Conservation (phyloP, 345 rosid genomes). For the Populus alba region DNA sequence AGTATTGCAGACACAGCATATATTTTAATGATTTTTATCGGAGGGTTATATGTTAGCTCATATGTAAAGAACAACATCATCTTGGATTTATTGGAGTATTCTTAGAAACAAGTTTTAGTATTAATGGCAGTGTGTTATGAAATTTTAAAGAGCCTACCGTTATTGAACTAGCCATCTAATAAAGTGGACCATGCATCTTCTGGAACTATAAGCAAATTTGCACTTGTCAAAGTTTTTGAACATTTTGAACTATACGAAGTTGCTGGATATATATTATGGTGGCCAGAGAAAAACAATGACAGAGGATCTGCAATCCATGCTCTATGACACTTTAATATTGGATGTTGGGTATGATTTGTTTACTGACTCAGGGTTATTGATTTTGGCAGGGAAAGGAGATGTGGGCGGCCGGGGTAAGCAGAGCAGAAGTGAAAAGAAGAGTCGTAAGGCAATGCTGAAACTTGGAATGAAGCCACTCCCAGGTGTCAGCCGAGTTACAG, state of each 20-base stretch:
- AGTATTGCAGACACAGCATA: neutral
- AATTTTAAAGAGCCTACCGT: neutral
- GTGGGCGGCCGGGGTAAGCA: constrained; percentile 65
- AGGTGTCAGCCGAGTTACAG: constrained; percentile 77
- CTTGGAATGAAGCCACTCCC: constrained; percentile 81
- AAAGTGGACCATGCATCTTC: neutral
- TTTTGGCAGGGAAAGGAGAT: constrained; percentile 32
- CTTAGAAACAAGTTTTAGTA: neutral
- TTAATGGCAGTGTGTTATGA: neutral
- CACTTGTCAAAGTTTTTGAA: neutral
- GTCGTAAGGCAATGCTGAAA: constrained; percentile 85
- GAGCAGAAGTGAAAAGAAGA: constrained; percentile 88
- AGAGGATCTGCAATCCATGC: neutral
- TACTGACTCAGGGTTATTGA: too few species aligned
- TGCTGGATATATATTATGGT: too few species aligned
- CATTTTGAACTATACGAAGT: too few species aligned
- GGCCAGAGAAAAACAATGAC: too few species aligned
- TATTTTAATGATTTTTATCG: neutral
- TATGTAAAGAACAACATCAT: neutral
- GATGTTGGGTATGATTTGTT: too few species aligned
- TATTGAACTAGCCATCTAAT: neutral
- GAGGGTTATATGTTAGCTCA: neutral
- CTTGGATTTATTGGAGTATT: neutral
- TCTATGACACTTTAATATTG: constrained; percentile 9
- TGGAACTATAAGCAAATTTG: neutral